Evolutionary conservation across 352 stramenopile species (phyloP).

Genomic region (Pythium dissotocum): DNA sequence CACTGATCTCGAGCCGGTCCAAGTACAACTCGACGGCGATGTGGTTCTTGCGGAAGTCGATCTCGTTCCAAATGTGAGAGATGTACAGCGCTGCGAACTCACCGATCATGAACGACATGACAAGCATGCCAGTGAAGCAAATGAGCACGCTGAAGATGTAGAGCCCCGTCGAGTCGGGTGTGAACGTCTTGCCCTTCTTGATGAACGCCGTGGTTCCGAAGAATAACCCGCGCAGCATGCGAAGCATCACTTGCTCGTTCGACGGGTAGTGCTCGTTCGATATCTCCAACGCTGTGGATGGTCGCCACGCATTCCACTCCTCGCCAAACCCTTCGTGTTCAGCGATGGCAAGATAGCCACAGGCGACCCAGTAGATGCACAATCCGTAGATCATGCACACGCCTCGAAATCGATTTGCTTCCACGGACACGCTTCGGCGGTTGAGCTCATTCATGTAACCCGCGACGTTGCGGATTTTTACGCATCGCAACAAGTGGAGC

Average conservation of each 20-base stretch:
- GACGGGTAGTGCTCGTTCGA: constrained; percentile 32
- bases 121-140: constrained; percentile 46
- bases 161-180: constrained; percentile 12
- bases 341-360: constrained; percentile 47
- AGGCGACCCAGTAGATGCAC: constrained; percentile 61
- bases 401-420: constrained; percentile 52
- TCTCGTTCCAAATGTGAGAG: constrained; percentile 35
- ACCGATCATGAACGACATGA: constrained; percentile 80
- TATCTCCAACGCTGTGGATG: constrained; percentile 40
- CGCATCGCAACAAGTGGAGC: constrained; percentile 41
- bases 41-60: constrained; percentile 68
- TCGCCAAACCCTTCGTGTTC: constrained; percentile 42
- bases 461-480: constrained; percentile 54
- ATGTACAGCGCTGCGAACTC: constrained; percentile 62
- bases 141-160: constrained; percentile 26
- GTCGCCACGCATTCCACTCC: constrained; percentile 56
- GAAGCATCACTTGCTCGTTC: constrained; percentile 33
- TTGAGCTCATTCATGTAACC: constrained; percentile 63
- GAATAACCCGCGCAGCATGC: constrained; percentile 29
- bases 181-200: constrained; percentile 36
- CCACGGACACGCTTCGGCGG: constrained; percentile 49
- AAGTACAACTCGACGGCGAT: constrained; percentile 56
- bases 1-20: constrained; percentile 20
- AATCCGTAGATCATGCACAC: constrained; percentile 60
- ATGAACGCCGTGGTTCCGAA: constrained; percentile 31